Conservation (phyloP, 352 stramenopile genomes). For the Globisporangium rhizosaccharum region DNA sequence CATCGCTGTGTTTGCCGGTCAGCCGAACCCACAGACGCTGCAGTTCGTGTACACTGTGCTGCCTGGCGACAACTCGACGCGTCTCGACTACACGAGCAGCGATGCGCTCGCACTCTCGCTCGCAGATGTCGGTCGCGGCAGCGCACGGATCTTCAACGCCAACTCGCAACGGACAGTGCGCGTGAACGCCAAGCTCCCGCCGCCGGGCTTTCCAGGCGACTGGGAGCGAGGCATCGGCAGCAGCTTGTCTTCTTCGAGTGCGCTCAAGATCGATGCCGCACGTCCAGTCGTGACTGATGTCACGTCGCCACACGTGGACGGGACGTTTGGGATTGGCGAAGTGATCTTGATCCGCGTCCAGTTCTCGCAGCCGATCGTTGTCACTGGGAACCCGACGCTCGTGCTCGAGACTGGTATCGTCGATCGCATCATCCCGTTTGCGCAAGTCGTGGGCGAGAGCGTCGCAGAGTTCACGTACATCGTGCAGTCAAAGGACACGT, state of each 20-base stretch:
- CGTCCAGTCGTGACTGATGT: conserved; percentile 40
- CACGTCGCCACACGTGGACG: conserved; percentile 50
- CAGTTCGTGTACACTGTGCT: conserved; percentile 63
- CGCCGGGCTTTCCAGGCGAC: conserved; percentile 37
- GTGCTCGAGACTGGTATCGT: conserved; percentile 61
- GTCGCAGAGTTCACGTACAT: conserved; percentile 70
- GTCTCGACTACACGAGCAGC: conserved; percentile 65
- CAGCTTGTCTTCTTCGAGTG: conserved; percentile 44
- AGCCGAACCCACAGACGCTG: conserved; percentile 32
- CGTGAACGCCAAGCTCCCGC: conserved; percentile 44
- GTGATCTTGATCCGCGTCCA: conserved; percentile 62
- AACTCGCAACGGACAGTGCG: conserved; percentile 26
- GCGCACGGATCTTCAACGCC: conserved; percentile 37
- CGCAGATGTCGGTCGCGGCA: conserved; percentile 1
- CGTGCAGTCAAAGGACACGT: conserved; percentile 64
- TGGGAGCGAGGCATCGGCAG: conserved; percentile 59
- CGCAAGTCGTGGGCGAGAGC: conserved; percentile 26
- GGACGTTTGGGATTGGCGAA: conserved; percentile 69
- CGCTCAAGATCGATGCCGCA: conserved; percentile 48
- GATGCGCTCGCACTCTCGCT: conserved; percentile 49
- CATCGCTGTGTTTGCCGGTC: conserved; percentile 24
- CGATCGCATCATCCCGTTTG: conserved; percentile 55
- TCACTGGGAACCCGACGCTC: conserved; percentile 47
- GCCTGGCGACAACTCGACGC: conserved; percentile 44
- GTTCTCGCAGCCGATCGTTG: conserved; percentile 64